Base-by-base conservation (phyloP, 495 filamentous ascomycete species). In the Penicillium pulvis region DNA sequence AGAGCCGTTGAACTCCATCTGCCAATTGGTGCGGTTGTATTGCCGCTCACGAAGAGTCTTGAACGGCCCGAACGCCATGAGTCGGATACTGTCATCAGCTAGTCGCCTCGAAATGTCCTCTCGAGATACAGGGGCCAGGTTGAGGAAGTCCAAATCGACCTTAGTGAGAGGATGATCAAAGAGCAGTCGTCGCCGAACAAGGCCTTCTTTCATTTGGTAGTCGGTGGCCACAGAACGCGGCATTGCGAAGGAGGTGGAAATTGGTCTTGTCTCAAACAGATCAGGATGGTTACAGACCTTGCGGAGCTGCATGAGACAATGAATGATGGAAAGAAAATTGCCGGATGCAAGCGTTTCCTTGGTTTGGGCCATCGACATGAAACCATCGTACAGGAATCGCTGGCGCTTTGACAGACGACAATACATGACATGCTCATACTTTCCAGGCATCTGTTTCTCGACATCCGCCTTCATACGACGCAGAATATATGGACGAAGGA, bases 241-340 rank as follows among this genome's bases (percentile, higher is more conserved):
- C 90, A 97, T 96, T 8, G 92, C 92, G 71, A 96, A 96, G 6
- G 93, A 97, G 2, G 91, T 98, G 65, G 95, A 92, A 67, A 99
- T 97, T n/a, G 90, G 91, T 14, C 95, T 85, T n/a, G 94, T 95
- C 61, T 97, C 90, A 68, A 99, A 99, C 14, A 98, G 83, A 76
- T 99, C 95, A 0, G 95, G 95, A 67, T 99, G 95, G 64, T 98
- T 98, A 80, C 95, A 99, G 44, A 99, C 95, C 70, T 97, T 97
- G 23, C 95, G 87, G 30, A 99, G 81, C 69, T 96, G 93, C 94
- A 99, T 96, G 44, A 99, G 77, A 73, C 95, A 97, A 72, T 96
- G 97, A 72, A 98, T 97, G 68, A 98, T 97, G 9, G 90, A 96
- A 62, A 98, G 85, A 69, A 97, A 97, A 64, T 98, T 99, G 19